phyloP scores from a whole-genome alignment of 164 flowering plant genomes.

The Magnolia officinalis region DNA sequence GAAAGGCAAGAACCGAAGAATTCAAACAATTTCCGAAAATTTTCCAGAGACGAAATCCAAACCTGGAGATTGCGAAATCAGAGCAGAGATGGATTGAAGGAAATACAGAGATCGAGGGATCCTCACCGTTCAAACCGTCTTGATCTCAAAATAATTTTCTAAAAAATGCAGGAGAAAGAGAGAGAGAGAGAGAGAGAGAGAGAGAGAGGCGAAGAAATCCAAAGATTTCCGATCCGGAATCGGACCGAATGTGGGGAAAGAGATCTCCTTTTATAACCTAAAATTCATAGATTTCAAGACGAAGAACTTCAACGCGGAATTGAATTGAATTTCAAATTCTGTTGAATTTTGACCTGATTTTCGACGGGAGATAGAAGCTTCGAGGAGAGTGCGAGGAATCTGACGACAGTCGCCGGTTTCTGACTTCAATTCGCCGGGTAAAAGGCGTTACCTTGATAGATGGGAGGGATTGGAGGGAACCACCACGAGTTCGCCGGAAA shows the following conservation, averaged over 20 bases:
- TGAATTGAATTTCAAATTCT: neutral
- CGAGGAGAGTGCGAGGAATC: neutral
- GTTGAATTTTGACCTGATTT: slow-evolving; percentile 16
- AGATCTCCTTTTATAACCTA: neutral
- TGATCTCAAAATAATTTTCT: neutral
- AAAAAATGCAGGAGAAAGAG: neutral
- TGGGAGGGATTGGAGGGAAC: neutral
- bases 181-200: neutral
- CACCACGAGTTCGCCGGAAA: neutral
- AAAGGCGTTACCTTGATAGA: neutral
- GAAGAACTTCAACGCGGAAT: slow-evolving; percentile 12
- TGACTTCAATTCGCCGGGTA: neutral
- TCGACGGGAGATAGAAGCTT: neutral
- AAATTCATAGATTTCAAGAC: neutral
- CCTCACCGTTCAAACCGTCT: neutral
- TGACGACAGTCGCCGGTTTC: slow-evolving; percentile 4
- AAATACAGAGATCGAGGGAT: neutral
- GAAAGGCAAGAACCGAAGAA: neutral
- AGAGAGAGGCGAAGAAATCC: neutral
- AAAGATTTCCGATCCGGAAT: neutral
- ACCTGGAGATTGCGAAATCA: neutral
- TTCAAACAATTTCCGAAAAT: neutral
- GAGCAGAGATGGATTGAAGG: neutral
- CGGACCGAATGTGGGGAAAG: neutral
- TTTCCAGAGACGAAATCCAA: neutral